Percentiles rank a stretch among this genome's conserved stretches.
Evolutionary conservation across 1,139 yeast genomes (phyloP).

Genomic region (Candida glucosophila): DNA sequence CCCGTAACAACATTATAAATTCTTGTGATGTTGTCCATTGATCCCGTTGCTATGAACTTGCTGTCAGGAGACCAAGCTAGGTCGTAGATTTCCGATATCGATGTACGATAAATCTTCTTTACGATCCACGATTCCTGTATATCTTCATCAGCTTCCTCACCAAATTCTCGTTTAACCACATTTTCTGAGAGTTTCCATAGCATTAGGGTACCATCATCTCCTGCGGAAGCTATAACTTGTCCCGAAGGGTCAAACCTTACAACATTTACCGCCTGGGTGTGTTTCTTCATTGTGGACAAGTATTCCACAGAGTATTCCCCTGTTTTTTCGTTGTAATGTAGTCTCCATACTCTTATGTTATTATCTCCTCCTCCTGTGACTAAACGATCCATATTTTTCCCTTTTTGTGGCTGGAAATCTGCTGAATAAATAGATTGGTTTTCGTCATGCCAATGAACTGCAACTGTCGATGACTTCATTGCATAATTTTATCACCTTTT

Average conservation of each 20-base stretch:
- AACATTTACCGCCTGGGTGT: conserved; percentile 90
- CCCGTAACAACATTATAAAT: conserved; percentile 56
- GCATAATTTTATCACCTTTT: too few relatives aligned
- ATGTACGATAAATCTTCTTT: conserved; percentile 46
- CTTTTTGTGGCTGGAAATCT: conserved; percentile 55
- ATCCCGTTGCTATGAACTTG: conserved; percentile 68
- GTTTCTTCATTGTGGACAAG: conserved; percentile 73
- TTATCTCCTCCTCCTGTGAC: conserved; percentile 96
- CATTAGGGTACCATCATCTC: conserved; percentile 86
- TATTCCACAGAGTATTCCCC: conserved; percentile 28
- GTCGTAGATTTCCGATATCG: conserved; percentile 78
- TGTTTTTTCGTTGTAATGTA: conserved; percentile 7
- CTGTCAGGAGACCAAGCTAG: conserved; percentile 87
- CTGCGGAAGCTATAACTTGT: conserved; percentile 71
- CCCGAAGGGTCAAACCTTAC: conserved; percentile 74
- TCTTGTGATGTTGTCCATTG: conserved; percentile 81
- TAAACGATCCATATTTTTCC: conserved; percentile 32
- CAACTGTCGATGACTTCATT: conserved; percentile 54
- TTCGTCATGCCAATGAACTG: conserved; percentile 79
- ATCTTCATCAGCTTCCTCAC: conserved; percentile 45
- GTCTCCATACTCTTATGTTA: conserved; percentile 63
- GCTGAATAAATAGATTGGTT: conserved; percentile 78
- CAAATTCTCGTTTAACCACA: conserved; percentile 49
- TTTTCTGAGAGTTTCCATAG: conserved; percentile 63
- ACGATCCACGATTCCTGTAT: conserved; percentile 67